Evolutionary conservation across 164 flowering plant genomes (phyloP), one percentile per base, ranked within the genome.

Genomic region (Umbellularia californica): DNA sequence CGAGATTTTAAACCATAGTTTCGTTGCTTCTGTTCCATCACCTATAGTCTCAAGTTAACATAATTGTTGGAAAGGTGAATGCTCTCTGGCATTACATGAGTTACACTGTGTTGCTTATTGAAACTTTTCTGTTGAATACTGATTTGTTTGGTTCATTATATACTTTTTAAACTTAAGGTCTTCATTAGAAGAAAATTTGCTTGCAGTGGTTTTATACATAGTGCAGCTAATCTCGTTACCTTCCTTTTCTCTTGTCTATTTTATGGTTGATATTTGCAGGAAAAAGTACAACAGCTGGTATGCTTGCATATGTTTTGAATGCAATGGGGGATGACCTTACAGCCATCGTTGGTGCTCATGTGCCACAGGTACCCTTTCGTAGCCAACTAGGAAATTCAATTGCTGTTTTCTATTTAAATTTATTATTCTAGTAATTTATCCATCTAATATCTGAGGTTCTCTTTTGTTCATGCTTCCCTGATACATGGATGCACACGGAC

Each of bases 221-320:
- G 47, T 55, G 60, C 19, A 55, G 60, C 60, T 14, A 14, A 19
- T 14, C 17, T 55, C 20, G 19, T 55, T 55, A 19, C 20, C 60
- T 55, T 52, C 24, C 15, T 71, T n/a, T 58, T n/a, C 58, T n/a
- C 52, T 20, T 33, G 24, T 25, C 14, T 14, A 52, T 20, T n/a
- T 51, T 25, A 14, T 50, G 69, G 28, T 70, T n/a, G 33, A 65
- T 68, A 51, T 4, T 22, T n/a, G 3, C 50, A 84, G 89, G 89
- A 67, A 84, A 84, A 78, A 86, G 79, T 74, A 84, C 89, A 51
- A 84, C 88, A 2, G 74, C 83, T 22, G 72, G 80, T 71, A 83
- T 84, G 87, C 87, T 86, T 77, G 86, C 89, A 19, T 86, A 84
- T 84, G 87, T 83, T 76, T 77, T 86, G 62, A 80, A 72, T 5